Conservation (phyloP, 2,329 filamentous ascomycete genomes). For the Lecanoromycetidae sp. region DNA sequence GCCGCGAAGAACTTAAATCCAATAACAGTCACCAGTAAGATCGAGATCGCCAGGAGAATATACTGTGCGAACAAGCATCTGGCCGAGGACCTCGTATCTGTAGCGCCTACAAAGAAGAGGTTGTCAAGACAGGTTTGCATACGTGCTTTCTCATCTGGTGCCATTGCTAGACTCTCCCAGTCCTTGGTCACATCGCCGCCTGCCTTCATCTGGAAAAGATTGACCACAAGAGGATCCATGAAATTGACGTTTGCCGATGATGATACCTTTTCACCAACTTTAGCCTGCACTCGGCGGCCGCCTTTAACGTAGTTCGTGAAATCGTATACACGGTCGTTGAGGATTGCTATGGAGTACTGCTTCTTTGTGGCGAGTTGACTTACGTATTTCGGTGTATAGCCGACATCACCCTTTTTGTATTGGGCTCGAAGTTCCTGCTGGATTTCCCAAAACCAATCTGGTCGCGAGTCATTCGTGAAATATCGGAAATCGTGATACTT, state of each 20-base stretch:
- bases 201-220: conserved; percentile 63
- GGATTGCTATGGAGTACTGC: conserved; percentile 58
- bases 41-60: conserved; percentile 72
- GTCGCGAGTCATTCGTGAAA: conserved; percentile 66
- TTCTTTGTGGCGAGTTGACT: conserved; percentile 52
- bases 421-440: conserved; percentile 64
- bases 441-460: conserved; percentile 87
- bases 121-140: conserved; percentile 85
- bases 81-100: conserved; percentile 79
- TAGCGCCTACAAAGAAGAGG: conserved; percentile 82
- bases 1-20: conserved; percentile 95
- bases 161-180: conserved; percentile 60
- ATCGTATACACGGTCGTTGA: conserved; percentile 75
- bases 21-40: conserved; percentile 69
- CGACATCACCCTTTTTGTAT: conserved; percentile 78
- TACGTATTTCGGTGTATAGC: conserved; percentile 69
- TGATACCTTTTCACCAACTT: conserved; percentile 40
- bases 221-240: conserved; percentile 62
- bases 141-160: conserved; percentile 42
- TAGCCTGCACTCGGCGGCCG: conserved; percentile 53
- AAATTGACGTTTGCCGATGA: conserved; percentile 54
- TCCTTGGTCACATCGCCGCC: conserved; percentile 73
- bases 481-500: conserved; percentile 88
- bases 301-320: conserved; percentile 71
- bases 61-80: conserved; percentile 83